Conservation (phyloP, 2,329 filamentous ascomycete species). For the Apiospora kogelbergensis region DNA sequence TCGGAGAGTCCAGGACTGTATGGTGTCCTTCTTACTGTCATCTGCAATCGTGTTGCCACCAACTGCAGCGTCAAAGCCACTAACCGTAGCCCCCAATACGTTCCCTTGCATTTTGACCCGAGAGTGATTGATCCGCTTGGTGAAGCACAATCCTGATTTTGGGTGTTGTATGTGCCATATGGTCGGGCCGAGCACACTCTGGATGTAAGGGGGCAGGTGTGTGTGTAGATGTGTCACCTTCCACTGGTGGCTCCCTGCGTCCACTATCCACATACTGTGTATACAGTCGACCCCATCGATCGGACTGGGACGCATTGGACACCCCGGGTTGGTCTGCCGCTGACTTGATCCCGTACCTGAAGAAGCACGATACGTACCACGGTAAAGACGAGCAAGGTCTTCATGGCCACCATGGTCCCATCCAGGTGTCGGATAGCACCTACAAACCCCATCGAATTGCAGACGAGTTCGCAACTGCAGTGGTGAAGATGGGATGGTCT, state of each 20-base stretch:
- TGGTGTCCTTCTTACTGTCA: too few relatives aligned
- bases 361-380: slow-evolving; percentile 40
- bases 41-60: too few relatives aligned
- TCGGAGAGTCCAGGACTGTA: too few relatives aligned
- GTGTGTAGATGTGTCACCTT: too few relatives aligned
- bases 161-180: too few relatives aligned
- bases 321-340: slow-evolving; percentile 29
- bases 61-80: too few relatives aligned
- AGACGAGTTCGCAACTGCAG: slow-evolving; percentile 46
- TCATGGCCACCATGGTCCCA: slow-evolving; percentile 48
- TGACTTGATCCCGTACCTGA: slow-evolving; percentile 49
- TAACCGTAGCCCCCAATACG: too few relatives aligned
- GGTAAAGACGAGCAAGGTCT: slow-evolving; percentile 36
- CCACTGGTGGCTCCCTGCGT: slow-evolving; percentile 49
- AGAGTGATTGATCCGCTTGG: too few relatives aligned
- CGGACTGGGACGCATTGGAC: slow-evolving; percentile 32
- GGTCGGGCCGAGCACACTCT: too few relatives aligned
- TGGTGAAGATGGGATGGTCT: slow-evolving; percentile 43
- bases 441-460: slow-evolving; percentile 38
- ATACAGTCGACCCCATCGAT: slow-evolving; percentile 33
- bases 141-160: too few relatives aligned
- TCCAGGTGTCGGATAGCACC: slow-evolving; percentile 48
- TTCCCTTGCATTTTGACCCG: too few relatives aligned
- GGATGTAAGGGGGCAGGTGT: too few relatives aligned
- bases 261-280: slow-evolving; percentile 51